Base-by-base conservation (phyloP, 768 basidiomycete species). In the Tricholoma saponaceum region DNA sequence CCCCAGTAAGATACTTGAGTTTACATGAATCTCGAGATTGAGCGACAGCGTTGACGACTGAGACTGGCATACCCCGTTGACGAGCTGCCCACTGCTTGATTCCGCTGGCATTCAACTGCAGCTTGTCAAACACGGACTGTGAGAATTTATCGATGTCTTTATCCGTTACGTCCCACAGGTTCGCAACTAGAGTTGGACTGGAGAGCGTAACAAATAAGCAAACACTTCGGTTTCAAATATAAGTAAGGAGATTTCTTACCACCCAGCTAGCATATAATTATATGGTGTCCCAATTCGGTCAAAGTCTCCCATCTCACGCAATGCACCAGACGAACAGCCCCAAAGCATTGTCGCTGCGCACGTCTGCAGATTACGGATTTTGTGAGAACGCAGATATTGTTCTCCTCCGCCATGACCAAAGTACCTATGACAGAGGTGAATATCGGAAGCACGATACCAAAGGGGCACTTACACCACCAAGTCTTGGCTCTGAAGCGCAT, bases 81-180 rank as follows among this genome's bases (percentile, higher is more conserved):
- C n/a, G 30, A 35, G 37, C 43, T 18, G 16, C 51, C 66, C 67
- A 66, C 32, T 61, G 23, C 28, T 60, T 65, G 18, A 72, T 63
- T 5, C 67, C 66, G n/a, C 70, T 67, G 2, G 67, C 67, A 12
- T 65, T 72, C 55, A 98, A 74, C 1, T 75, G 74, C 25, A 96
- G 70, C 62, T 84, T 82, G 61, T 87, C 85, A 64, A 97, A 88
- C 14, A 97, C 94, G 0, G 86, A 76, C 60, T 88, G 84, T 2
- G 95, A 89, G 61, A 97, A 85, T 63, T 90, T 90, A 77, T 99
- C 96, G 64, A 98, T 96, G 67, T 99, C 97, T 47, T 87, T 83
- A 75, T 99, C 97, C 0, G 96, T 98, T 7, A 98, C 97, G 66
- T 98, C 97, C 97, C 97, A 99, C 4, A 98, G 76, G 66, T 96